phyloP scores from a whole-genome alignment of 2,329 filamentous ascomycete species.

The Penicillium sp. region DNA sequence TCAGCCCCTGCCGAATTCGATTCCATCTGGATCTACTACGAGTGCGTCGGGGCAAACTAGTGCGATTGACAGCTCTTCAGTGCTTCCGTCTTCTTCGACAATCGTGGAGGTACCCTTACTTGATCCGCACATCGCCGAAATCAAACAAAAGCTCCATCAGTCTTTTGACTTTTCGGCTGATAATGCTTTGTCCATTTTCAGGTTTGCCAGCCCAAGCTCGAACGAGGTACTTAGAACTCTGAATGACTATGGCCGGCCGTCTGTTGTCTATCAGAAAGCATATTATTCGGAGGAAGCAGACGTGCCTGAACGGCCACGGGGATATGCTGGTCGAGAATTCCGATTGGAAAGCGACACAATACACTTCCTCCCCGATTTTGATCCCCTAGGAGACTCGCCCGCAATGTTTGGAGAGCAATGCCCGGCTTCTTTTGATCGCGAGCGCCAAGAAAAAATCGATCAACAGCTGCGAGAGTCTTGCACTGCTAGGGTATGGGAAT shows the following conservation, averaged over 20 bases:
- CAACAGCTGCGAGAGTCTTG: slow-evolving; percentile 61
- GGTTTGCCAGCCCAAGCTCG: slow-evolving; percentile 29
- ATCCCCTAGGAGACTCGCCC: slow-evolving; percentile 62
- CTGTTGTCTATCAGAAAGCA: slow-evolving; percentile 80
- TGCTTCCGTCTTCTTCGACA: slow-evolving; percentile 26
- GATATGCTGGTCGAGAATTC: slow-evolving; percentile 89
- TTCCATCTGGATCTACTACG: slow-evolving; percentile 7
- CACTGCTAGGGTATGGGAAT: slow-evolving; percentile 74
- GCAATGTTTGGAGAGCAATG: slow-evolving; percentile 61
- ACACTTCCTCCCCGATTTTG: slow-evolving; percentile 80
- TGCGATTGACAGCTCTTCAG: slow-evolving; percentile 18
- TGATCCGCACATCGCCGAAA: slow-evolving; percentile 24
- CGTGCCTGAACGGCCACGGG: slow-evolving; percentile 73
- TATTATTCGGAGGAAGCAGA: slow-evolving; percentile 85
- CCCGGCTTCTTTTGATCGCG: slow-evolving; percentile 54
- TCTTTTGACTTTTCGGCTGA: slow-evolving; percentile 34
- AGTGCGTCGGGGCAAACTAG: slow-evolving; percentile 8
- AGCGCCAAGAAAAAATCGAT: slow-evolving; percentile 56
- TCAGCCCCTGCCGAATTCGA: slow-evolving; percentile 14
- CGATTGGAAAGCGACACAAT: slow-evolving; percentile 74
- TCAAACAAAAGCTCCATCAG: slow-evolving; percentile 28
- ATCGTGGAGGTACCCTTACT: slow-evolving; percentile 9
- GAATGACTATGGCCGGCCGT: slow-evolving; percentile 60
- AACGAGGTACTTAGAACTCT: slow-evolving; percentile 62
- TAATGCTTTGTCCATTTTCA: slow-evolving; percentile 31